These are phyloP conservation scores for Sporothrix protearum DNA, from an alignment of 2,329 filamentous ascomycete species.

Conservation along the genomic window DNA sequence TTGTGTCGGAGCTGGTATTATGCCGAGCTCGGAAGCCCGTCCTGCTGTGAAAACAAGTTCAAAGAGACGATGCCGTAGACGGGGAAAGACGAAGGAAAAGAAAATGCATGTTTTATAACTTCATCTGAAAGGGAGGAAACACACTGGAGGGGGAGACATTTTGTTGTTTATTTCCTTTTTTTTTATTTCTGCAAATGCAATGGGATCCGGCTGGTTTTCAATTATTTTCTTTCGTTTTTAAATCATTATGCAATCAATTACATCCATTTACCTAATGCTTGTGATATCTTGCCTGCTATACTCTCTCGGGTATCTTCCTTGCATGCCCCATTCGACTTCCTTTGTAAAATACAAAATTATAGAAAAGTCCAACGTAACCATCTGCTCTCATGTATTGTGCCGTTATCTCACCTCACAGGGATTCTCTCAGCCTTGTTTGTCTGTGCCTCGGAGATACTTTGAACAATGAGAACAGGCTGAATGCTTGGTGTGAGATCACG, in stretches of 20 bases:
- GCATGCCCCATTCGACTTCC: too few species aligned
- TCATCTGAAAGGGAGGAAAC: neutral
- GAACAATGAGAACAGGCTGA: neutral
- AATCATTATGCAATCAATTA: neutral
- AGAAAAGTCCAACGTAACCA: too few species aligned
- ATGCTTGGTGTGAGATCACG: neutral
- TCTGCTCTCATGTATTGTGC: neutral
- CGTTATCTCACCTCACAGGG: neutral
- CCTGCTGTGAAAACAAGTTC: neutral
- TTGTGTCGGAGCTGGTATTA: neutral
- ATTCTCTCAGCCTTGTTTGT: neutral
- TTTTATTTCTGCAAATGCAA: neutral
- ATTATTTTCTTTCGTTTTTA: neutral
- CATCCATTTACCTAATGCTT: neutral
- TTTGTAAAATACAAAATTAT: too few species aligned
- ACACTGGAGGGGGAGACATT: neutral
- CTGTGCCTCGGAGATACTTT: neutral
- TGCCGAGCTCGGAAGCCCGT: neutral
- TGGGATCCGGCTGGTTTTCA: constrained; percentile 2
- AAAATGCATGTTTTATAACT: constrained; percentile 3
- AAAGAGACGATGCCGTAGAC: neutral
- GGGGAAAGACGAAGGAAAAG: neutral
- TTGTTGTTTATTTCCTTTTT: neutral
- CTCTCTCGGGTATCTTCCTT: too few species aligned
- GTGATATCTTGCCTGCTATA: neutral